Evolutionary conservation across 169 alveolate genomes (phyloP).

Genomic region (Eimeria acervulina): DNA sequence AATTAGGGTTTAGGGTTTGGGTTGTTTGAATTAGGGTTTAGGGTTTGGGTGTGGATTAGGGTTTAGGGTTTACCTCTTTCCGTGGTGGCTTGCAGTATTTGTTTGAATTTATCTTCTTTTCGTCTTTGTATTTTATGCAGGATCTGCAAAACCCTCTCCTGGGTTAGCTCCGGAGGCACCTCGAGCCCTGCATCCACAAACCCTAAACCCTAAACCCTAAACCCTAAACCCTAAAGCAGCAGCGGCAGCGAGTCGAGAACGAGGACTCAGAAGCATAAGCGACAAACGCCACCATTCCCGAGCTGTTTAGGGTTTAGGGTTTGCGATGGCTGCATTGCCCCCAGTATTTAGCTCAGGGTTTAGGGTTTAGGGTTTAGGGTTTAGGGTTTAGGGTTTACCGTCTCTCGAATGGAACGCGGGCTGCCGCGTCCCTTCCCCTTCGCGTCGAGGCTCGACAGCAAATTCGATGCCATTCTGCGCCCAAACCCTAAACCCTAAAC

Average conservation of each 20-base stretch:
- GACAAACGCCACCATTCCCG: too few relatives aligned
- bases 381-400: slow-evolving; percentile 24
- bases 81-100: not conserved
- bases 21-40: too few relatives aligned
- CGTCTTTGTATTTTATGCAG: not conserved
- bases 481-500: slow-evolving; percentile 37
- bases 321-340: too few relatives aligned
- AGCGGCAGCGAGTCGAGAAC: not conserved
- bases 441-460: not conserved
- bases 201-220: slow-evolving; percentile 3
- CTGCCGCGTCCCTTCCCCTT: not conserved
- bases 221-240: not conserved
- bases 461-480: not conserved
- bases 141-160: not conserved
- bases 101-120: not conserved
- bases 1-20: too few relatives aligned
- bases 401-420: not conserved
- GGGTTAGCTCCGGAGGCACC: not conserved
- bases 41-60: not conserved
- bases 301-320: too few relatives aligned
- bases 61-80: slow-evolving; percentile 5
- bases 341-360: too few relatives aligned
- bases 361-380: not conserved
- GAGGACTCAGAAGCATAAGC: not conserved
- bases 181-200: not conserved